Evolutionary conservation across 495 filamentous ascomycete species (phyloP).

Genomic region (Jackrogersella multiformis): DNA sequence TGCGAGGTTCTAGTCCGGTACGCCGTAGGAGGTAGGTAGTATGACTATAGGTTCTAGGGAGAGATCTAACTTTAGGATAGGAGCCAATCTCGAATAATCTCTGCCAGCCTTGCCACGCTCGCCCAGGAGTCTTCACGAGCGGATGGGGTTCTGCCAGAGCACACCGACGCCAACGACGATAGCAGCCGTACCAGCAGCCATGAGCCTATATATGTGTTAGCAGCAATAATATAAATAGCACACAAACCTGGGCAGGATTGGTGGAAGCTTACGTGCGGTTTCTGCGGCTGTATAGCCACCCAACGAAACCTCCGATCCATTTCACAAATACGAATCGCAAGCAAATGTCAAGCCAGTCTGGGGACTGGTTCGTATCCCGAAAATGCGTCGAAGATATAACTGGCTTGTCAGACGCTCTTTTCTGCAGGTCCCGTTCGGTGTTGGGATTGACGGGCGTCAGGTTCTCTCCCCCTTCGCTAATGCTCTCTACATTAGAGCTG

Average conservation of each 20-base stretch:
- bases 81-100: conserved; percentile 5
- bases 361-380: neutral
- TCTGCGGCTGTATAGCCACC: conserved; percentile 38
- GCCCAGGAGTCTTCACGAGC: neutral
- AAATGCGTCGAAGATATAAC: conserved; percentile 11
- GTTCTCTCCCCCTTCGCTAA: conserved; percentile 2
- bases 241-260: neutral
- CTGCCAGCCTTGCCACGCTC: conserved; percentile 15
- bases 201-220: conserved; percentile 22
- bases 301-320: conserved; percentile 39
- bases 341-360: conserved; percentile 33
- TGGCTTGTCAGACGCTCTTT: conserved; percentile 17
- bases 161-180: conserved; percentile 29
- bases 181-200: conserved; percentile 23
- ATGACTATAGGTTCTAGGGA: conserved; percentile 12
- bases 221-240: neutral
- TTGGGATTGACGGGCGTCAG: conserved; percentile 11
- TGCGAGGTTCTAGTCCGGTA: neutral
- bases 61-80: neutral
- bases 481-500: conserved; percentile 17
- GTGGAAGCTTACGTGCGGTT: conserved; percentile 35
- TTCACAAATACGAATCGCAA: conserved; percentile 33
- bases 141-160: conserved; percentile 26
- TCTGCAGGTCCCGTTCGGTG: conserved; percentile 19
- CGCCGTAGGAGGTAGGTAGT: neutral